Conservation (phyloP, 2,329 filamentous ascomycete species). For the Calonectria leucothoes region DNA sequence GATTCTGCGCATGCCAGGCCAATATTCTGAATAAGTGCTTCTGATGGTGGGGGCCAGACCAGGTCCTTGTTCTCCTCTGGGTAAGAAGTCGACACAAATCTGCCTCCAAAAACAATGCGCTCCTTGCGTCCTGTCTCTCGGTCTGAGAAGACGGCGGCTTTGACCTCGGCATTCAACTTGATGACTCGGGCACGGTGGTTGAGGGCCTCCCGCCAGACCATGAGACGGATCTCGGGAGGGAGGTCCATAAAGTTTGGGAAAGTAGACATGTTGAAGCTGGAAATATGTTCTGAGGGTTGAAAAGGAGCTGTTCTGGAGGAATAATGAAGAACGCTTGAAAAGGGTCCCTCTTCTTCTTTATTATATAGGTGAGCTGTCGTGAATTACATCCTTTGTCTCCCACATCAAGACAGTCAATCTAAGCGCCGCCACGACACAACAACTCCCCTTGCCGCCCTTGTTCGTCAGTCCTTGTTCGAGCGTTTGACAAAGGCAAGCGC, state of each 20-base stretch:
- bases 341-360: not conserved
- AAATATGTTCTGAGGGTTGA: not conserved
- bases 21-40: not conserved
- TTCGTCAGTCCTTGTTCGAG: not conserved
- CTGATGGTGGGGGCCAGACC: not conserved
- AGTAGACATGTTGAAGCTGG: not conserved
- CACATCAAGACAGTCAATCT: not conserved
- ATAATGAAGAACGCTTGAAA: not conserved
- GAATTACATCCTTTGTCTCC: conserved; percentile 5
- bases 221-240: conserved; percentile 8
- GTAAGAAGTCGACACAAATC: conserved; percentile 1
- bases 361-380: not conserved
- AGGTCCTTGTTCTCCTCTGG: not conserved
- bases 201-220: conserved; percentile 10
- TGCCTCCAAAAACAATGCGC: conserved; percentile 10
- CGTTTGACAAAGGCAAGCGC: not conserved
- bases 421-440: not conserved
- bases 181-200: not conserved
- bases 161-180: not conserved
- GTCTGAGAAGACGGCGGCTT: not conserved
- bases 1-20: conserved; percentile 11
- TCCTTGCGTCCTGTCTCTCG: not conserved
- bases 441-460: not conserved
- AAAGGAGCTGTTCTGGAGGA: not conserved
- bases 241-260: conserved; percentile 1